Conservation (phyloP, 1,284 basidiomycete genomes). For the Trametes sp. region DNA sequence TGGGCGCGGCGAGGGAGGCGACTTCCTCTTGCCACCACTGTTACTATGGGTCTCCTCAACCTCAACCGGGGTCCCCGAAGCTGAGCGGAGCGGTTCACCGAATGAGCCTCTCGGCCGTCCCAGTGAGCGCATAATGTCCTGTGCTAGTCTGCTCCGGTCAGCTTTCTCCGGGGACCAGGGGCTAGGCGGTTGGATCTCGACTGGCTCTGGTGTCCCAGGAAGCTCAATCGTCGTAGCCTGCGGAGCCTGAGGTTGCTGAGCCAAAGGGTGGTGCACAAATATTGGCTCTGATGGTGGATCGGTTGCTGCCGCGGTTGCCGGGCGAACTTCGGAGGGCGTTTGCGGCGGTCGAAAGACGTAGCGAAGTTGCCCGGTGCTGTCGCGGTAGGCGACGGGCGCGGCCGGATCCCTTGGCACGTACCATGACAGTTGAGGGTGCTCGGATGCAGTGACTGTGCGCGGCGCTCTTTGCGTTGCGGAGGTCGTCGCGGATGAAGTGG, state of each 20-base stretch:
- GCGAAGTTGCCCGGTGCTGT: slow-evolving; percentile 15
- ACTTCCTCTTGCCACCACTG: slow-evolving; percentile 24
- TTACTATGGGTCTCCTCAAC: background rate
- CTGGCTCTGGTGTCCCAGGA: slow-evolving; percentile 3
- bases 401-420: slow-evolving; percentile 18
- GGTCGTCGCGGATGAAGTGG: background rate
- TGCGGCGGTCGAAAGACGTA: slow-evolving; percentile 6
- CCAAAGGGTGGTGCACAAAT: background rate
- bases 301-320: background rate
- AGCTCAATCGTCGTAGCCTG: background rate
- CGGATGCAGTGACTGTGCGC: background rate
- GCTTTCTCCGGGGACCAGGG: slow-evolving; percentile 46
- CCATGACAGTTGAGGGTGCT: slow-evolving; percentile 9
- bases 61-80: background rate
- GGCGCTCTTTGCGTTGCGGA: background rate
- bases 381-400: slow-evolving; percentile 17
- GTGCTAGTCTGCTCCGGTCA: slow-evolving; percentile 49
- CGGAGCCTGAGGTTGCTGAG: background rate
- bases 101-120: slow-evolving; percentile 36
- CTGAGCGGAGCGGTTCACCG: slow-evolving; percentile 11
- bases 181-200: slow-evolving; percentile 16
- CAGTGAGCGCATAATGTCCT: slow-evolving; percentile 51
- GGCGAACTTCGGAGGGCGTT: background rate
- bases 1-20: slow-evolving; percentile 2
- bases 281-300: background rate